A percentile compares a stretch with the other conserved stretches of the same genome.
phyloP scores from a whole-genome alignment of 352 stramenopile species.

The Phytophthora hybrid region DNA sequence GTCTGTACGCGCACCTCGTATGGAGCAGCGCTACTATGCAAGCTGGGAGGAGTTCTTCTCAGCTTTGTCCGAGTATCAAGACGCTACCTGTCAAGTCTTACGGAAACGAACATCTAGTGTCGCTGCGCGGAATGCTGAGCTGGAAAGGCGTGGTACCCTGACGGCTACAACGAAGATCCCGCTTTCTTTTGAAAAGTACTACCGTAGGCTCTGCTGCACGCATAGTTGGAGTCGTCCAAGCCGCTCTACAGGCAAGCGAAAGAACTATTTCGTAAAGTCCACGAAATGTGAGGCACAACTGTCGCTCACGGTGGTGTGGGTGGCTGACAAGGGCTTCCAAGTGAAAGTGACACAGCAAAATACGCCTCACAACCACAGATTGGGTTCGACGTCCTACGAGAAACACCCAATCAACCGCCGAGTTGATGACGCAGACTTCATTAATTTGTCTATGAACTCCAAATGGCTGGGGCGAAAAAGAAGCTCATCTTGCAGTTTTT shows the following conservation, averaged over 20 bases:
- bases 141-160: too few species aligned
- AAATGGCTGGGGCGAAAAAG: not conserved
- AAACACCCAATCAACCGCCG: not conserved
- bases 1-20: too few species aligned
- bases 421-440: not conserved
- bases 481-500: not conserved
- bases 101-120: too few species aligned
- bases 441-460: slow-evolving; percentile 1
- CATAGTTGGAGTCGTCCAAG: slow-evolving; percentile 8
- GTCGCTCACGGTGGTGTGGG: not conserved
- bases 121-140: too few species aligned
- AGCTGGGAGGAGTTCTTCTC: too few species aligned
- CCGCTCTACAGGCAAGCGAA: not conserved
- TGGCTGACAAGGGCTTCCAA: not conserved
- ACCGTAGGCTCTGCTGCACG: not conserved
- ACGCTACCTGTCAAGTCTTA: too few species aligned
- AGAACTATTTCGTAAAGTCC: slow-evolving; percentile 18
- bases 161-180: too few species aligned
- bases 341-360: not conserved
- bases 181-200: not conserved
- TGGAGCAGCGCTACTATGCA: too few species aligned
- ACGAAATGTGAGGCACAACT: not conserved
- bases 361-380: not conserved
- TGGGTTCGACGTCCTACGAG: not conserved
- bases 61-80: too few species aligned